These are phyloP conservation scores for Oligophagozyma castellii DNA, from an alignment of 1,139 yeast genomes.

Conservation along the genomic window DNA sequence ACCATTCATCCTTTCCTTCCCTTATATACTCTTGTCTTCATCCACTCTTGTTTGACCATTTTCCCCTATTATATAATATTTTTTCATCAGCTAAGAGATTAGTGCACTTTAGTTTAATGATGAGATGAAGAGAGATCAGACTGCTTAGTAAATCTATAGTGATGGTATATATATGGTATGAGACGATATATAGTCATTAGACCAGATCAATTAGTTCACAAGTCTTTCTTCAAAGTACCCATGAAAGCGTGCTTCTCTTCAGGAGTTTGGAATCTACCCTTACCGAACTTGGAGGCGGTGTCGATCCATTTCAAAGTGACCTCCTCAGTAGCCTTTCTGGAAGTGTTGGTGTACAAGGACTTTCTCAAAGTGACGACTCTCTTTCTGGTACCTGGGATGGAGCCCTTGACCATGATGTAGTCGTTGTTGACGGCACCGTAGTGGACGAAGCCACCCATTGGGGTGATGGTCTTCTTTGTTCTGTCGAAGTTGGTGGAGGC, in stretches of 20 bases:
- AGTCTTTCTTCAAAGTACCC: conserved; percentile 99
- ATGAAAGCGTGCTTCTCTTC: conserved; percentile 99
- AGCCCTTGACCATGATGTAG: conserved; percentile 94
- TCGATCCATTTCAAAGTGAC: conserved; percentile 99
- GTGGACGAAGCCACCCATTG: conserved; percentile 99
- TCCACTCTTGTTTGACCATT: too few species aligned
- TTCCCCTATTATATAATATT: too few species aligned
- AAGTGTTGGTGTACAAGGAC: conserved; percentile 94
- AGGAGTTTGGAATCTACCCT: conserved; percentile 99
- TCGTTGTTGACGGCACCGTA: conserved; percentile 98
- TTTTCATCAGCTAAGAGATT: too few species aligned
- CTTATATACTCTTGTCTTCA: too few species aligned
- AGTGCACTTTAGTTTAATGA: too few species aligned
- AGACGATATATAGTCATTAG: too few species aligned
- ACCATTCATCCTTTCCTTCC: too few species aligned
- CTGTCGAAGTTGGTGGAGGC: conserved; percentile 98
- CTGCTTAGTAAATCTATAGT: too few species aligned
- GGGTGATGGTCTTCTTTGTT: conserved; percentile 98
- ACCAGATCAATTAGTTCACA: conserved; percentile 17
- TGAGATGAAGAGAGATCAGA: too few species aligned
- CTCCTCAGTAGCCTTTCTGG: conserved; percentile 94
- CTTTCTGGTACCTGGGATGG: conserved; percentile 99
- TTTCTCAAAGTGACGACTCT: conserved; percentile 98
- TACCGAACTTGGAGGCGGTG: conserved; percentile 99
- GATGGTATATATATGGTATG: too few species aligned